Evolutionary conservation across 1,139 yeast species (phyloP).

Genomic region (Diutina mesorugosa): DNA sequence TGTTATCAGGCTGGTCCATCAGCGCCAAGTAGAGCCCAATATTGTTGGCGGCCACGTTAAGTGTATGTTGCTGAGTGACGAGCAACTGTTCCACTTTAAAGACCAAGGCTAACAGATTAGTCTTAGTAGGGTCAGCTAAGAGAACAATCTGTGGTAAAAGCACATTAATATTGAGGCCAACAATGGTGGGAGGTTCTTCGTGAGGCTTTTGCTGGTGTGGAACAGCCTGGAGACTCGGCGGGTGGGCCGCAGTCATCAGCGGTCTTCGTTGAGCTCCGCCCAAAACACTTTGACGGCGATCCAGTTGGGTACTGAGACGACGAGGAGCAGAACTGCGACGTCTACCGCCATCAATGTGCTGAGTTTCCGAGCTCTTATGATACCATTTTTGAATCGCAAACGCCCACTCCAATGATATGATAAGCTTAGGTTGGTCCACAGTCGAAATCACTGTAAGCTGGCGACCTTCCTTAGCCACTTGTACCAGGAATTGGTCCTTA

Average conservation of each 20-base stretch:
- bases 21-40: constrained; percentile 77
- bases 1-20: constrained; percentile 54
- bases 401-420: constrained; percentile 76
- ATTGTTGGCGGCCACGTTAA: constrained; percentile 59
- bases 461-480: constrained; percentile 31
- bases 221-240: not conserved
- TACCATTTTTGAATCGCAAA: constrained; percentile 48
- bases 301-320: not conserved
- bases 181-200: not conserved
- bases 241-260: not conserved
- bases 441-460: constrained; percentile 43
- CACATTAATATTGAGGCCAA: constrained; percentile 56
- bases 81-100: constrained; percentile 75
- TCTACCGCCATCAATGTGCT: not conserved
- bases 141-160: constrained; percentile 71
- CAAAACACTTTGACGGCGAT: not conserved
- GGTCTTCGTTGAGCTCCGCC: not conserved
- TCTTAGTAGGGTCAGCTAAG: constrained; percentile 63
- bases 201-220: not conserved
- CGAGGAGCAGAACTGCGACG: not conserved
- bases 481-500: constrained; percentile 56
- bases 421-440: constrained; percentile 68
- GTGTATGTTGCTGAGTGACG: constrained; percentile 53
- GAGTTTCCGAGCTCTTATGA: not conserved
- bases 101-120: constrained; percentile 76